Base-by-base conservation (phyloP, 306 rosid genomes). In the Cicer cuneatum region DNA sequence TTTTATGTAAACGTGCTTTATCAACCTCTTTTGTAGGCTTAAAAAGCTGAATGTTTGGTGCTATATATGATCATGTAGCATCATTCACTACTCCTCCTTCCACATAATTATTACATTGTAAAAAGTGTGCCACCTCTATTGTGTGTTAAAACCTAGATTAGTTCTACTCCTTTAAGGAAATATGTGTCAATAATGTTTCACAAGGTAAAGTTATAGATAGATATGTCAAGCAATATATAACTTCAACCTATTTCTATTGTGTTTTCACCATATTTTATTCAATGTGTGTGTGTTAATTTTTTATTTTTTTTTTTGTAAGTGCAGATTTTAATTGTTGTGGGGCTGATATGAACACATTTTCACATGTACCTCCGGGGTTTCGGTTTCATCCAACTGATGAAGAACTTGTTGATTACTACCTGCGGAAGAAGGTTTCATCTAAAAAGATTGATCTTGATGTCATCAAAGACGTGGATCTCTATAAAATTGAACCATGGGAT, bases 321-420 rank as follows among this genome's bases (percentile, higher is more conserved):
- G 82, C 85, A 89, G 96, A 87, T 66, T 78, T 72, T 8, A 59
- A 46, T 66, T 37, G 24, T 41, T 59, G 40, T 59, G 51, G 21
- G 75, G 83, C 38, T 67, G 80, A 82, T 2, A 93, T 93, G 98
- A 79, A 90, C 74, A 75, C 90, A 6, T 89, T 93, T 81, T 82
- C 96, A 59, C 88, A 90, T 75, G 98, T 93, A 56, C 98, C 98
- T n/a, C 98, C 98, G 12, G 98, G 98, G 21, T 93, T 93, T 62
- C 83, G 98, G 62, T 93, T 93, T 69, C 96, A 90, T 73, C 98
- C 98, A 1, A 92, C 98, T 6, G 98, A 92, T 78, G 98, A 92
- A 85, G 98, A 92, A 80, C 89, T 92, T 0, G 98, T 92, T 33
- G 98, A 89, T 79, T 90, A 92, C 83, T 92, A 92, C 77, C 94